phyloP scores from a whole-genome alignment of 2,329 filamentous ascomycete genomes.

The Daldinia sp. region DNA sequence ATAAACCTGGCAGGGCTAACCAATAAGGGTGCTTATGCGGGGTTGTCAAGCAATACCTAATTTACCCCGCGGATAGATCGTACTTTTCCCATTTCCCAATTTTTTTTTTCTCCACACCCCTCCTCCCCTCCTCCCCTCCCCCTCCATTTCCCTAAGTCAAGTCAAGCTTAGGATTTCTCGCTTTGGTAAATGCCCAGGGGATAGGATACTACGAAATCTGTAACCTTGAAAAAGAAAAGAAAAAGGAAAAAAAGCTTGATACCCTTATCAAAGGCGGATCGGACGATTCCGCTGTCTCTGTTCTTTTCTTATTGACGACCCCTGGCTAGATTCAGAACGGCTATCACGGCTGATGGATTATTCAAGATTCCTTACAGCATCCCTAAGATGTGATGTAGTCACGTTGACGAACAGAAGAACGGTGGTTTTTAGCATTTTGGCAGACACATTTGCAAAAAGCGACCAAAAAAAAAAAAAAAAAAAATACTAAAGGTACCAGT shows the following conservation, averaged over 20 bases:
- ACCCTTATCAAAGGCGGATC: constrained; percentile 37
- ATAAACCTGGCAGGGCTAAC: constrained; percentile 27
- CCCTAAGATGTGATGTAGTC: not conserved
- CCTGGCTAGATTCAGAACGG: constrained; percentile 24
- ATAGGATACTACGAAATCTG: constrained; percentile 31
- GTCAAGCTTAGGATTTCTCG: constrained; percentile 34
- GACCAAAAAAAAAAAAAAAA: no score
- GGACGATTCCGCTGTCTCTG: constrained; percentile 28
- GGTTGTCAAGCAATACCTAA: constrained; percentile 31
- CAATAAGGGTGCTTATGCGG: constrained; percentile 38
- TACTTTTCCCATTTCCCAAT: constrained; percentile 4
- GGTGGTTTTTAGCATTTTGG: constrained; percentile 19
- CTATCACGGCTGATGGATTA: constrained; percentile 28
- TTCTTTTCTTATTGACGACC: not conserved
- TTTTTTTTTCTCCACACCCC: constrained; percentile 31
- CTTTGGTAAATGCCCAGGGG: constrained; percentile 33
- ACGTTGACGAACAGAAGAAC: constrained; percentile 14
- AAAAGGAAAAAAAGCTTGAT: constrained; percentile 7
- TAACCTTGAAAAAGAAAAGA: constrained; percentile 19
- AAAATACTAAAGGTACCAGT: no score
- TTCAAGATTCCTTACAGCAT: not conserved
- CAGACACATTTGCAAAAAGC: constrained; percentile 22
- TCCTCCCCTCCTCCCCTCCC: no score
- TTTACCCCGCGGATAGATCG: constrained; percentile 38
- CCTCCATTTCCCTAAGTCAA: not conserved